phyloP scores from a whole-genome alignment of 2,329 filamentous ascomycete genomes.

The Fusarium protoensiforme region DNA sequence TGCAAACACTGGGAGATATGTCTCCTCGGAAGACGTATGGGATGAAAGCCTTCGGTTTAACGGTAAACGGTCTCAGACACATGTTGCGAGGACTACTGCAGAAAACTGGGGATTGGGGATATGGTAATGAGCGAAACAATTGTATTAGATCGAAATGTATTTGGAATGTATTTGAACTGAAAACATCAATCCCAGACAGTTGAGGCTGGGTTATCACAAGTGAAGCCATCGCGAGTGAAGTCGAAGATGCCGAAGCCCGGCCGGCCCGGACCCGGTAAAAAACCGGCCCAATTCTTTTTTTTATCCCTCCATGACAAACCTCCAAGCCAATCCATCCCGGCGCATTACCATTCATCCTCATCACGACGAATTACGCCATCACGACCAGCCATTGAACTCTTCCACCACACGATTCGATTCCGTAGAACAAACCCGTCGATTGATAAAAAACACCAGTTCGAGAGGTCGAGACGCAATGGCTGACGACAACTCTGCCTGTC shows the following conservation, averaged over 20 bases:
- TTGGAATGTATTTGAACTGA: no score
- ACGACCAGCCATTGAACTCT: not conserved
- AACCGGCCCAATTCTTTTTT: constrained; percentile 37
- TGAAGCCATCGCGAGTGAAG: not conserved
- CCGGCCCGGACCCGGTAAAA: constrained; percentile 28
- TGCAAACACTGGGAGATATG: no score
- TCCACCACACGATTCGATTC: not conserved
- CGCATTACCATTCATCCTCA: constrained; percentile 33
- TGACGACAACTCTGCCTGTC: constrained; percentile 66
- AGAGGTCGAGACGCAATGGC: constrained; percentile 38
- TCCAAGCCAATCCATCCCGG: constrained; percentile 34
- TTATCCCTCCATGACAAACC: constrained; percentile 4
- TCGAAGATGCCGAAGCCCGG: not conserved
- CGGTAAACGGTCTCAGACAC: no score
- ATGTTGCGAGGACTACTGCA: no score
- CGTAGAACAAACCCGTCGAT: not conserved
- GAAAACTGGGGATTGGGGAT: no score
- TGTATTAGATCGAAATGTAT: no score
- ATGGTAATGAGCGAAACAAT: no score
- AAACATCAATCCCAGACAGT: not conserved
- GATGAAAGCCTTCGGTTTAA: no score
- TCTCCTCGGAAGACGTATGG: no score
- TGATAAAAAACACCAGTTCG: not conserved
- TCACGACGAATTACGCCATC: constrained; percentile 32
- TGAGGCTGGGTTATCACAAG: not conserved